A percentile compares a stretch with the other conserved stretches of the same genome.
phyloP scores from a whole-genome alignment of 208 protist species.

The Trypanosoma rangeli region DNA sequence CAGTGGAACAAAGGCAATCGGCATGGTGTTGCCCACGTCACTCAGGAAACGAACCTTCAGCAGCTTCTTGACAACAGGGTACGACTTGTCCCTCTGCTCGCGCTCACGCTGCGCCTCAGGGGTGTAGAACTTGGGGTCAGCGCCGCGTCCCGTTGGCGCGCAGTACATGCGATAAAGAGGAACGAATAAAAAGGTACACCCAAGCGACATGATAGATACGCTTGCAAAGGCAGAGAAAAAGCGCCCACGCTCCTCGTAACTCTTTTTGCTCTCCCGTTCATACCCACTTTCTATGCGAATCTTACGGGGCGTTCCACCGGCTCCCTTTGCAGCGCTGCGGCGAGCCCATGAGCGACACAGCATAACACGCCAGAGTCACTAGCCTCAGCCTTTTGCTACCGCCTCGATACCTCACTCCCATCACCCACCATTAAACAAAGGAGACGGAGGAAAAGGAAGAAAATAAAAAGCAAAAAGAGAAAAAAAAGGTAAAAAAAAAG shows the following conservation, averaged over 20 bases:
- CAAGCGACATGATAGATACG: conserved; percentile 76
- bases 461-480: not conserved
- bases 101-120: conserved; percentile 64
- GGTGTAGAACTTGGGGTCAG: conserved; percentile 86
- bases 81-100: conserved; percentile 65
- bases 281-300: conserved; percentile 74
- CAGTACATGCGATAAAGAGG: conserved; percentile 91
- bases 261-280: conserved; percentile 39
- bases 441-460: not conserved
- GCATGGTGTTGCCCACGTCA: conserved; percentile 89
- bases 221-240: conserved; percentile 86
- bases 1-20: conserved; percentile 89
- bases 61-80: conserved; percentile 77
- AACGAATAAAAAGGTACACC: conserved; percentile 88
- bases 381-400: not conserved
- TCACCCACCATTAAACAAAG: not conserved
- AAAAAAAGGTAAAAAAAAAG: not conserved
- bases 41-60: conserved; percentile 84
- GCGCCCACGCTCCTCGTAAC: conserved; percentile 78
- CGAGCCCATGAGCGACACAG: conserved; percentile 38
- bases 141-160: conserved; percentile 70
- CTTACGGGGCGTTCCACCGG: conserved; percentile 29
- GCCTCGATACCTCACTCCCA: no score
- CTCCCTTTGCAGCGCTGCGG: conserved; percentile 26
- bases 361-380: conserved; percentile 24